A percentile compares a stretch with the other conserved stretches of the same genome.
Conservation (phyloP, 2,329 filamentous ascomycete species). For the Colletotrichum scovillei region DNA sequence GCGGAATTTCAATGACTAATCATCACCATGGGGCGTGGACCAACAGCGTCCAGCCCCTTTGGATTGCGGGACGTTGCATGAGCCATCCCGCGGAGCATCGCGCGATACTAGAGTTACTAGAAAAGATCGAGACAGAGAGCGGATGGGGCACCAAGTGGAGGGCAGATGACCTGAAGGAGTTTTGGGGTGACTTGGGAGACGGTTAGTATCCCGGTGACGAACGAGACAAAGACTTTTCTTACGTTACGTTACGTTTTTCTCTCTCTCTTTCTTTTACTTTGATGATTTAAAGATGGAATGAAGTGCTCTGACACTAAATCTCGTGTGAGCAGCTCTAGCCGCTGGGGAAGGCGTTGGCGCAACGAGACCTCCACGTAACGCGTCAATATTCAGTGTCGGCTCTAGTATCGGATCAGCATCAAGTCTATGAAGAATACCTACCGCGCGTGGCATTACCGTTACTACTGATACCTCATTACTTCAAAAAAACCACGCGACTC, state of each 20-base stretch:
- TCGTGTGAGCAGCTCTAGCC: constrained; percentile 24
- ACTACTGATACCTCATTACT: neutral
- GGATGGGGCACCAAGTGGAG: constrained; percentile 66
- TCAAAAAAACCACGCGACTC: neutral
- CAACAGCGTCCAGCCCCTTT: constrained; percentile 68
- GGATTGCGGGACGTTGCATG: constrained; percentile 65
- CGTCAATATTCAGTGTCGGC: constrained; percentile 30
- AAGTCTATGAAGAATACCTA: constrained; percentile 12
- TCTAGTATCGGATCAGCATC: constrained; percentile 18
- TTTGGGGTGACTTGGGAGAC: constrained; percentile 45
- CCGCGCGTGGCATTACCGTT: neutral
- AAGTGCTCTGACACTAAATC: constrained; percentile 17
- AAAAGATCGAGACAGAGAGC: constrained; percentile 61
- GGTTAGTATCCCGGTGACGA: constrained; percentile 32
- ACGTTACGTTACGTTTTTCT: too few species aligned
- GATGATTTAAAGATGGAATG: constrained; percentile 15
- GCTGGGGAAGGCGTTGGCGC: constrained; percentile 29
- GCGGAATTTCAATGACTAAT: constrained; percentile 67
- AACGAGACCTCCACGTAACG: constrained; percentile 27
- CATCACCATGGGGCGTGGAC: constrained; percentile 66
- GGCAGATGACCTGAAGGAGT: constrained; percentile 59
- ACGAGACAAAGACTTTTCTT: constrained; percentile 3
- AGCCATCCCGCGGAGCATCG: constrained; percentile 60
- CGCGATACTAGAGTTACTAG: constrained; percentile 55
- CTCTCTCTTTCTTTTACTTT: neutral